phyloP scores from a whole-genome alignment of 1,139 yeast genomes.

The Citeromyces hawaiiensis region DNA sequence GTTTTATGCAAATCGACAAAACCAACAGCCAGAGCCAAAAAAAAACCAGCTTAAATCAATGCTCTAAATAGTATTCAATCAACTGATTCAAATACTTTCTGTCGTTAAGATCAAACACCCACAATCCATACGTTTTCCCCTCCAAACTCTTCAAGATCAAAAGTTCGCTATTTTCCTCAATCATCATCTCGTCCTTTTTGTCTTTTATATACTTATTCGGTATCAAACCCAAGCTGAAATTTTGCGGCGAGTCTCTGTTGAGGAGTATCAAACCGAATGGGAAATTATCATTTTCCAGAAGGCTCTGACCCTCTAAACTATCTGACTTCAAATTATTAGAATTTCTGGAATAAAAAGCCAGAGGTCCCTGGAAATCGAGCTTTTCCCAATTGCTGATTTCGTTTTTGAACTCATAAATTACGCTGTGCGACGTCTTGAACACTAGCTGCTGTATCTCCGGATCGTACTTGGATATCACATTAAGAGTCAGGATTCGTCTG shows the following conservation, averaged over 20 bases:
- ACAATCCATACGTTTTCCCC: conserved; percentile 77
- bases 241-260: conserved; percentile 63
- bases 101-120: conserved; percentile 76
- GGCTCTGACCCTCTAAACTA: conserved; percentile 11
- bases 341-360: conserved; percentile 59
- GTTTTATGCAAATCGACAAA: too few species aligned
- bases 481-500: conserved; percentile 59
- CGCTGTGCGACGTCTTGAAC: conserved; percentile 69
- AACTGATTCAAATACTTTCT: conserved; percentile 48
- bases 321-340: neutral
- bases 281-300: conserved; percentile 27
- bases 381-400: conserved; percentile 68
- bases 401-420: conserved; percentile 58
- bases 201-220: conserved; percentile 26
- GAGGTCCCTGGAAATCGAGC: conserved; percentile 66
- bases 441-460: conserved; percentile 64
- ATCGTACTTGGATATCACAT: conserved; percentile 77
- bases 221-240: conserved; percentile 68
- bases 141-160: conserved; percentile 65
- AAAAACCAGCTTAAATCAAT: neutral
- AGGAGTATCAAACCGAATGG: conserved; percentile 71
- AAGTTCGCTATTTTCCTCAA: conserved; percentile 67
- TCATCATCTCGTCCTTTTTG: conserved; percentile 16
- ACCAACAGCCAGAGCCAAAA: too few species aligned
- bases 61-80: conserved; percentile 39